Percentiles rank a stretch among this genome's conserved stretches.
Conservation (phyloP, 129 eudicot species). For the Helichrysum umbraculigerum region DNA sequence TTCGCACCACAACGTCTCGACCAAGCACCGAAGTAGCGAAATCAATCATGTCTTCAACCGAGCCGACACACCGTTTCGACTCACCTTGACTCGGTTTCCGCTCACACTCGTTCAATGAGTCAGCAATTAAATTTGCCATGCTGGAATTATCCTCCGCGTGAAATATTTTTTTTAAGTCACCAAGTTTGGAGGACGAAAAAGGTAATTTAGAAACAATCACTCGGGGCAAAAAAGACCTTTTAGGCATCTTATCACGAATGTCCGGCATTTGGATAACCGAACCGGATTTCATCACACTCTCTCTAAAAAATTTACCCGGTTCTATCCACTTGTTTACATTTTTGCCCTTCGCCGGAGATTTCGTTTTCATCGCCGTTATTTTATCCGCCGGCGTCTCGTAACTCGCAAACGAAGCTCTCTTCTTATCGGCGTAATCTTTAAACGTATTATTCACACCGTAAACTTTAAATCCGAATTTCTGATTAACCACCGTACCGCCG, state of each 20-base stretch:
- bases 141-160: slow-evolving; percentile 65
- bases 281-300: slow-evolving; percentile 54
- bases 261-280: slow-evolving; percentile 75
- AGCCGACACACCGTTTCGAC: slow-evolving; percentile 83
- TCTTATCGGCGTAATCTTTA: slow-evolving; percentile 71
- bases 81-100: slow-evolving; percentile 84
- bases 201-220: slow-evolving; percentile 60
- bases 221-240: slow-evolving; percentile 90
- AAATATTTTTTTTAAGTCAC: slow-evolving; percentile 47
- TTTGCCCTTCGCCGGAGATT: slow-evolving; percentile 35
- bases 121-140: slow-evolving; percentile 45
- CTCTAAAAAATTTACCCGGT: slow-evolving; percentile 79
- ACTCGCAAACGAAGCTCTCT: slow-evolving; percentile 42
- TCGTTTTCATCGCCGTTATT: slow-evolving; percentile 21
- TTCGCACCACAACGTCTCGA: slow-evolving; percentile 61
- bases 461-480: slow-evolving; percentile 49
- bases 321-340: slow-evolving; percentile 73
- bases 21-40: slow-evolving; percentile 81
- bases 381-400: slow-evolving; percentile 35
- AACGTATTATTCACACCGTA: slow-evolving; percentile 79
- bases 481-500: slow-evolving; percentile 44
- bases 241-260: slow-evolving; percentile 68
- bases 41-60: slow-evolving; percentile 92
- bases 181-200: slow-evolving; percentile 56
- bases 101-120: slow-evolving; percentile 64